Evolutionary conservation across 169 alveolate species (phyloP).

Genomic region (Plasmodium fragile): DNA sequence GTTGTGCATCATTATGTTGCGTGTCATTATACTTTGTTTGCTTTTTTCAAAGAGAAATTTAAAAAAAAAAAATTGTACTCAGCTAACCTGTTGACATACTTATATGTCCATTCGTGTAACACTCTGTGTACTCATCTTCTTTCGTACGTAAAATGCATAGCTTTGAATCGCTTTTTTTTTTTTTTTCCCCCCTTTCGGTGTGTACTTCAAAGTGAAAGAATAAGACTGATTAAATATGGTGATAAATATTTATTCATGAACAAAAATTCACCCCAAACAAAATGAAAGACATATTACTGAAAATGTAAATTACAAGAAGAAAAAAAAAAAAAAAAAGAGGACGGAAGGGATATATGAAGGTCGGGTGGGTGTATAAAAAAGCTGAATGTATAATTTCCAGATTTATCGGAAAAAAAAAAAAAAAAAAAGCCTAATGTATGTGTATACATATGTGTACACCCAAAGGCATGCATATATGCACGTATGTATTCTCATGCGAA

Average conservation of each 20-base stretch:
- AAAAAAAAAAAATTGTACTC: neutral
- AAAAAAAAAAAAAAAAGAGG: too few species aligned
- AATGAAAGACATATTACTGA: slow-evolving; percentile 9
- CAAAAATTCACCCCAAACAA: neutral
- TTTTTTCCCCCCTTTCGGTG: neutral
- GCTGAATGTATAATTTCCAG: neutral
- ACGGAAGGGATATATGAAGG: neutral
- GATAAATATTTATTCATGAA: neutral
- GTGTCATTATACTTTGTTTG: neutral
- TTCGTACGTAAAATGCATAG: neutral
- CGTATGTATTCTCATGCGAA: neutral
- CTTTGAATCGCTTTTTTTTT: neutral
- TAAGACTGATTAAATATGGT: slow-evolving; percentile 8
- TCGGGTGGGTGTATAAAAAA: neutral
- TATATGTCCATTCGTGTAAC: neutral
- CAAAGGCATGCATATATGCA: neutral
- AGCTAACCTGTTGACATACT: neutral
- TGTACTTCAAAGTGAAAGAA: slow-evolving; percentile 1
- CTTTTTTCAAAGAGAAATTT: neutral
- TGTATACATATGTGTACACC: neutral
- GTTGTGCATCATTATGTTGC: neutral
- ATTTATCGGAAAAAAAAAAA: neutral
- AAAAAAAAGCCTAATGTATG: neutral
- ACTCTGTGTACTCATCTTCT: neutral
- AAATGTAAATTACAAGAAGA: neutral